These are phyloP conservation scores for Microbotryomycetes sp. DNA, from an alignment of 1,284 basidiomycete species.

Conservation along the genomic window DNA sequence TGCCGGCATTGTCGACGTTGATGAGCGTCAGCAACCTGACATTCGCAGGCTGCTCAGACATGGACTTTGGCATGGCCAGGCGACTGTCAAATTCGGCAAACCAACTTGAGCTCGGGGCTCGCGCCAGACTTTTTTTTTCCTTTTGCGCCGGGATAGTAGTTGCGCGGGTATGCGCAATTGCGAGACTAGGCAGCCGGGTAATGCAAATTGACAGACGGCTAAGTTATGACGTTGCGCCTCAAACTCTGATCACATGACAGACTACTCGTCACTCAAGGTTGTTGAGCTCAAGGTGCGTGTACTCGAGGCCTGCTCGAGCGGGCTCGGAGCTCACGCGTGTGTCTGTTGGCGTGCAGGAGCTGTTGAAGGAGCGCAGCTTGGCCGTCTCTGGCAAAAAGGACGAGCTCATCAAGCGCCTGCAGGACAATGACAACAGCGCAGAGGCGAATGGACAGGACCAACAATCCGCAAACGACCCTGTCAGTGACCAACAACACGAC, in stretches of 20 bases:
- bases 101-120: too few relatives aligned
- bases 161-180: too few relatives aligned
- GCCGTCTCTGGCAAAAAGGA: conserved; percentile 30
- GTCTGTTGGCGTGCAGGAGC: conserved; percentile 15
- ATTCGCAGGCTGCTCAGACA: conserved; percentile 18
- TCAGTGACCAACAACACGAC: not conserved
- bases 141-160: too few relatives aligned
- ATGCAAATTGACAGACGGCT: too few relatives aligned
- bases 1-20: conserved; percentile 54
- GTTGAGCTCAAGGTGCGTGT: conserved; percentile 23
- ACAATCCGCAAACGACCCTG: not conserved
- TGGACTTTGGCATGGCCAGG: conserved; percentile 8
- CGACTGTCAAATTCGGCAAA: too few relatives aligned
- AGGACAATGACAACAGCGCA: conserved; percentile 3
- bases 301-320: not conserved
- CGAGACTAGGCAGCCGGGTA: too few relatives aligned
- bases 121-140: too few relatives aligned
- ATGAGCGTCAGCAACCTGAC: conserved; percentile 77
- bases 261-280: conserved; percentile 20
- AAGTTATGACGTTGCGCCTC: too few relatives aligned
- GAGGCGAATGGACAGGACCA: not conserved
- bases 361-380: conserved; percentile 18
- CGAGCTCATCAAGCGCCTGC: conserved; percentile 26
- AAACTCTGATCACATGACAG: not conserved
- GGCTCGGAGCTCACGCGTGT: not conserved